Base-by-base conservation (phyloP, 2,329 filamentous ascomycete genomes). In the Didymella lethalis region DNA sequence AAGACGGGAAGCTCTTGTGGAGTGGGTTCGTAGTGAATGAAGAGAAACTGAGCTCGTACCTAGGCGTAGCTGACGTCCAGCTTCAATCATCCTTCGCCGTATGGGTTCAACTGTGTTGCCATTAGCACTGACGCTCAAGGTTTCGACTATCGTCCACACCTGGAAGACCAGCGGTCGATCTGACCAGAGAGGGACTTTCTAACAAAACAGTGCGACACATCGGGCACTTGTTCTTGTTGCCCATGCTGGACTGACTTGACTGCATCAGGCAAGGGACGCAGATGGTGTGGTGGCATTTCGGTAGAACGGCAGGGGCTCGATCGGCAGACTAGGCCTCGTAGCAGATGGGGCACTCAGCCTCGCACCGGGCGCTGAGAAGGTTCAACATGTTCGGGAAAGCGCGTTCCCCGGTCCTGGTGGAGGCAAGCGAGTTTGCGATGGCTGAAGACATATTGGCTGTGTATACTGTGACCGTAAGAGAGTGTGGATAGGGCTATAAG, bases 191-290 rank as follows among this genome's bases (percentile, higher is more conserved):
- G 2, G 16, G 11, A 3, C 26, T 7, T 3, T 47, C 34, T 5
- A 45, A 10, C 34, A 51, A 16, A 14, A 8, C 10, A 12, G 11
- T n/a, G 5, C 54, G 54, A 26, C 54, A 57, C 6, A 57, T 48
- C 0, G 48, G 48, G 18, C 54, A 57, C 12, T 40, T 57, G 12
- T 44, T 16, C 5, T 16, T 20, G 8, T 52, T 52, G 3, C 0
- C 6, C 11, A 28, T 36, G 12, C 2, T 5, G 2, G 36, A 48
- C n/a, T 26, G 43, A 5, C 12, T 41, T n/a, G 25, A 23, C 23
- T 18, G 16, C 10, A 57, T 32, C 12, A 57, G 48, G 31, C 54
- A 57, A 2, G 34, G 43, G 6, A 52, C 36, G 16, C 54, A 57
- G 4, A 57, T 23, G 11, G 48, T 36, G 16, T 57, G 54, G 8